Evolutionary conservation across 176 grass and related monocot species (phyloP).

Genomic region (Aegilops sharonensis): DNA sequence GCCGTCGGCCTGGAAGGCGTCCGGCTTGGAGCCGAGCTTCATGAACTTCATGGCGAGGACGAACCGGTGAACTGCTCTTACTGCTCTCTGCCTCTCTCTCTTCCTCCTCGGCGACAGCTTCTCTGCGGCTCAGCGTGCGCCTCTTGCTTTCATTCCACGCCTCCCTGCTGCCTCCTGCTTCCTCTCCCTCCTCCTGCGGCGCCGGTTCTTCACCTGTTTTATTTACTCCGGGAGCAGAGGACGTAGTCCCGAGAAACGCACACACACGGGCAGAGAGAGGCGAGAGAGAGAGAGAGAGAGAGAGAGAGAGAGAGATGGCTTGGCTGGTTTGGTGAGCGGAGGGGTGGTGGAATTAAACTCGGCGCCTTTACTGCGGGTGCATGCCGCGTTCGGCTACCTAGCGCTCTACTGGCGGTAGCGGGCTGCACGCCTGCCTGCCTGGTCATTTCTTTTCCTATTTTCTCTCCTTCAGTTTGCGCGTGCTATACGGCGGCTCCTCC

Average conservation of each 20-base stretch:
- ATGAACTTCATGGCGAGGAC: slow-evolving; percentile 68
- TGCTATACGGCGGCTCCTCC: too few species aligned
- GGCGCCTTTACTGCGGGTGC: slow-evolving; percentile 27
- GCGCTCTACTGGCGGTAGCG: neutral
- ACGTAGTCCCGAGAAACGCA: slow-evolving; percentile 42
- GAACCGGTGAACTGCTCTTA: neutral
- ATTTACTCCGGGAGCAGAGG: slow-evolving; percentile 23
- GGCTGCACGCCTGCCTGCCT: neutral
- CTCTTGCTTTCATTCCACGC: slow-evolving; percentile 45
- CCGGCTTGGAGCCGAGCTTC: slow-evolving; percentile 88
- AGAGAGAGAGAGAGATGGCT: neutral
- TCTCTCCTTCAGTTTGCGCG: neutral
- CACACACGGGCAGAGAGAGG: neutral
- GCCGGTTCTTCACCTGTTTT: slow-evolving; percentile 2
- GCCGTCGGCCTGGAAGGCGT: slow-evolving; percentile 64
- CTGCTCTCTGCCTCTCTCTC: neutral
- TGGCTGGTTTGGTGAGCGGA: slow-evolving; percentile 22
- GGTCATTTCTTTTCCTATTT: neutral
- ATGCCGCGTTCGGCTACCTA: neutral
- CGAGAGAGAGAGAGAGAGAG: neutral
- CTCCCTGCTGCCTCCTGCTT: slow-evolving; percentile 25
- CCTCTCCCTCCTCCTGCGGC: neutral
- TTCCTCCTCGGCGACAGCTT: slow-evolving; percentile 24
- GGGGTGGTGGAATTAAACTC: slow-evolving; percentile 38
- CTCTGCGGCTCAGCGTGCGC: slow-evolving; percentile 36